These are phyloP conservation scores for Aeminium ludgeri DNA, from an alignment of 495 filamentous ascomycete genomes.

Conservation along the genomic window DNA sequence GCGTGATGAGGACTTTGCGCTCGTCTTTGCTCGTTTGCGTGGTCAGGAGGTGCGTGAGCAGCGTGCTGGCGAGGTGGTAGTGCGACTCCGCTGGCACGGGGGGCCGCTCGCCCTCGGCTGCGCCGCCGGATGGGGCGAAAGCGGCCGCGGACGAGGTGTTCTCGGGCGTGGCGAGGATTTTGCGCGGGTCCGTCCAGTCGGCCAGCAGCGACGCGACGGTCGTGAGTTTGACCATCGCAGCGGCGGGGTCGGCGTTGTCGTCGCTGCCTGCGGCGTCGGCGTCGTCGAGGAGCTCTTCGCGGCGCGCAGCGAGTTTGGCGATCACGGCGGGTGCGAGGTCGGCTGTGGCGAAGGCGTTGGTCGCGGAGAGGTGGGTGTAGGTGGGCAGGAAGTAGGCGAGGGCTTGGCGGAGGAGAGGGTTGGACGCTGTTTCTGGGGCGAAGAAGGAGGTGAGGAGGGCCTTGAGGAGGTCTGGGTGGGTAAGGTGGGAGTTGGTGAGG, in stretches of 20 bases:
- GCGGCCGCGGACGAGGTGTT: too few relatives aligned
- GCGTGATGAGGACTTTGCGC: conserved; percentile 57
- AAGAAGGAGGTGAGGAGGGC: conserved; percentile 76
- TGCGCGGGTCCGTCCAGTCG: conserved; percentile 92
- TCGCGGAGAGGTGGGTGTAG: conserved; percentile 66
- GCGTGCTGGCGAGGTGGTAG: conserved; percentile 42
- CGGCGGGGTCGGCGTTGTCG: conserved; percentile 50
- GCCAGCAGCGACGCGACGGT: conserved; percentile 64
- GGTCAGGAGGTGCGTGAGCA: conserved; percentile 39
- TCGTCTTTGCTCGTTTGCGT: conserved; percentile 54
- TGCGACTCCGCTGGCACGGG: conserved; percentile 59
- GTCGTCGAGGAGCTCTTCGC: conserved; percentile 37
- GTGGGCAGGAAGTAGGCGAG: conserved; percentile 93
- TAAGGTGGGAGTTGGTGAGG: conserved; percentile 49
- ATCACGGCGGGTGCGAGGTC: conserved; percentile 50
- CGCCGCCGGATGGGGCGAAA: conserved; percentile 16
- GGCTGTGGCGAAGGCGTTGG: conserved; percentile 69
- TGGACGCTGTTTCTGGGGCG: conserved; percentile 65
- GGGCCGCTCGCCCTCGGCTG: conserved; percentile 32
- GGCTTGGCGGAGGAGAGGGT: conserved; percentile 75
- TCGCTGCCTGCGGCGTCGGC: conserved; percentile 47
- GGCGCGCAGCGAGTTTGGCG: conserved; percentile 38
- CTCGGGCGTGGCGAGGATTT: conserved; percentile 54
- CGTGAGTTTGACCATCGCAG: conserved; percentile 39
- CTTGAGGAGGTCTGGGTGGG: conserved; percentile 57